Conservation (phyloP, 768 basidiomycete genomes). For the Tylopilus felleus region DNA sequence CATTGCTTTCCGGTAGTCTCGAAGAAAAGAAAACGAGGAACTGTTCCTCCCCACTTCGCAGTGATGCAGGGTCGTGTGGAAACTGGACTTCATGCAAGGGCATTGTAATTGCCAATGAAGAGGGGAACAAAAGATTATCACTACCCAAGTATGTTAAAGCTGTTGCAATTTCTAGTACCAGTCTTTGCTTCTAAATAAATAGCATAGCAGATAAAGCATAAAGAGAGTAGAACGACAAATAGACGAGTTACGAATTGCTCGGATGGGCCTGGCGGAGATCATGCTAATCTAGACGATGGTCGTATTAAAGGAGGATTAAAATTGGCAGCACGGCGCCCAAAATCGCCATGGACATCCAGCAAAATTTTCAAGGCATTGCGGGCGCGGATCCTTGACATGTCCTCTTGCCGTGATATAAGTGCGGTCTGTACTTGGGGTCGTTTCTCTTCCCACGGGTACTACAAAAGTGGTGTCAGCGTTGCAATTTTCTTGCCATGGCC, state of each 20-base stretch:
- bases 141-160: too few species aligned
- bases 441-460: slow-evolving; percentile 83
- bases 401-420: slow-evolving; percentile 69
- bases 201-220: slow-evolving; percentile 18
- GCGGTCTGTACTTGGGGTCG: slow-evolving; percentile 66
- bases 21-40: slow-evolving; percentile 74
- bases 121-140: too few species aligned
- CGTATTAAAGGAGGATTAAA: slow-evolving; percentile 27
- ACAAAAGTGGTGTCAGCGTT: slow-evolving; percentile 7
- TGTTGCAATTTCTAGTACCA: slow-evolving; percentile 8
- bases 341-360: slow-evolving; percentile 87
- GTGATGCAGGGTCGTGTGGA: slow-evolving; percentile 33
- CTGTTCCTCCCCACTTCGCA: slow-evolving; percentile 42
- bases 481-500: background rate
- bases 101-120: slow-evolving; percentile 34
- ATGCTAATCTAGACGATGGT: slow-evolving; percentile 19
- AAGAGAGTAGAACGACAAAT: background rate
- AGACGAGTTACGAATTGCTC: background rate
- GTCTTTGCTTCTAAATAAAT: slow-evolving; percentile 15
- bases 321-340: slow-evolving; percentile 57
- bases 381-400: slow-evolving; percentile 85
- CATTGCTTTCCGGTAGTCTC: slow-evolving; percentile 44
- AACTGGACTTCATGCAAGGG: slow-evolving; percentile 43
- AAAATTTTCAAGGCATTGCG: slow-evolving; percentile 93
- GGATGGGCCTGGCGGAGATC: slow-evolving; percentile 2